Evolutionary conservation across 2,329 filamentous ascomycete species (phyloP), one percentile per base, ranked within the genome.

Genomic region (Fusarium anthophilum): DNA sequence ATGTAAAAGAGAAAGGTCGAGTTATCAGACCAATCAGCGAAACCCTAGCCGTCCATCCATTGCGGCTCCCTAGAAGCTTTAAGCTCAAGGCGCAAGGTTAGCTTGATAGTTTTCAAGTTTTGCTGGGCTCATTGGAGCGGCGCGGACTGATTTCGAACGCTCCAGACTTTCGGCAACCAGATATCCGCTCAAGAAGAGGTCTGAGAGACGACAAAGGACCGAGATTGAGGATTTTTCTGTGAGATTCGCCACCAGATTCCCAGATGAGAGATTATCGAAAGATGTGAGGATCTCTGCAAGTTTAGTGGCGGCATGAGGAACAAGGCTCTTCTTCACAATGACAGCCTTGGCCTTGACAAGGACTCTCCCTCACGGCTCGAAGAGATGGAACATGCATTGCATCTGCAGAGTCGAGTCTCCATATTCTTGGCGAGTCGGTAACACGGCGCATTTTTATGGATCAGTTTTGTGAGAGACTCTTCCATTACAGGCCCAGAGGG

Each of bases 141-240:
- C 61, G 58, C 50, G 57, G 63, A 30, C 43, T 56, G 38, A 61
- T 74, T 67, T 76, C 28, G 76, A 78, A 61, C 70, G 68, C 67
- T 77, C 76, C 57, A 78, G 76, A 76, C 69, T 64, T 58, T 67
- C 59, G 66, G 56, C 22, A 30, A 18, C 51, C 54, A 65, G 39
- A 56, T 59, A 63, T 74, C 58, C 61, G 53, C 54, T 54, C 55
- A 58, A 48, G 45, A n/a, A 32, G 39, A 51, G 35, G 41, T 50
- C 45, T 55, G 58, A 45, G 55, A 55, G 61, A 41, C 35, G 54
- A 51, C 20, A 66, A 51, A 39, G 50, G 44, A 58, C 56, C 48
- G 66, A 57, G 48, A 59, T 51, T 48, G 62, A 64, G 70, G 43
- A 55, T 43, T 18, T 65, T 74, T 60, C 45, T 43, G 54, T 45